These are phyloP conservation scores for Amphibolis antarctica DNA, from an alignment of 106 monocot species.

Conservation along the genomic window DNA sequence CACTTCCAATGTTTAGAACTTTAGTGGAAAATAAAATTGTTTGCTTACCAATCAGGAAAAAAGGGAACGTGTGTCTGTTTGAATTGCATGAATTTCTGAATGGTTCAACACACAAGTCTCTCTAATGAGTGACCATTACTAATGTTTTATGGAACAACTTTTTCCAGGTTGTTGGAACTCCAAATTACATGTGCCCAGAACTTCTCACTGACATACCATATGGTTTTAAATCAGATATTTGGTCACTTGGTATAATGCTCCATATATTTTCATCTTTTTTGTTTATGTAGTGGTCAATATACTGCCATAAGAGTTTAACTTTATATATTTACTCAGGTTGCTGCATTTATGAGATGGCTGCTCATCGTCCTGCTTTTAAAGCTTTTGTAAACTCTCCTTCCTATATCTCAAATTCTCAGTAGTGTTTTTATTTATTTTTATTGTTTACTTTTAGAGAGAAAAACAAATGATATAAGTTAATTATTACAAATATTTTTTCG, in stretches of 20 bases:
- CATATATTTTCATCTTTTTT: background rate
- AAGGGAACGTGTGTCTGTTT: too few species aligned
- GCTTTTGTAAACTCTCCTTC: slow-evolving; percentile 71
- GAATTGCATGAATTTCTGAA: background rate
- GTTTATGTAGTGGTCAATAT: background rate
- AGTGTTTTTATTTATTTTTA: background rate
- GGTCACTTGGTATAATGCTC: slow-evolving; percentile 71
- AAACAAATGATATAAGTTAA: background rate
- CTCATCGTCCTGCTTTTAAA: slow-evolving; percentile 98
- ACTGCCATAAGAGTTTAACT: background rate
- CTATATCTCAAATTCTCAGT: background rate
- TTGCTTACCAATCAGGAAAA: too few species aligned
- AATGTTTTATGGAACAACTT: background rate
- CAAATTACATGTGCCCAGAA: slow-evolving; percentile 99
- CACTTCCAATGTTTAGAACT: too few species aligned
- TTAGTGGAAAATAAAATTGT: too few species aligned
- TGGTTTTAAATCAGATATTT: slow-evolving; percentile 98
- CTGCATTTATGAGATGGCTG: slow-evolving; percentile 99
- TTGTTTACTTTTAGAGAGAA: background rate
- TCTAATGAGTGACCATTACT: background rate
- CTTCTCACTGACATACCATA: slow-evolving; percentile 97
- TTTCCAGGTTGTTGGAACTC: slow-evolving; percentile 94
- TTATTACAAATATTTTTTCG: background rate
- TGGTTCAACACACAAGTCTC: background rate
- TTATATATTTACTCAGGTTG: slow-evolving; percentile 41